Base-by-base conservation (phyloP, 2,329 filamentous ascomycete species). In the Xylaria sp. region DNA sequence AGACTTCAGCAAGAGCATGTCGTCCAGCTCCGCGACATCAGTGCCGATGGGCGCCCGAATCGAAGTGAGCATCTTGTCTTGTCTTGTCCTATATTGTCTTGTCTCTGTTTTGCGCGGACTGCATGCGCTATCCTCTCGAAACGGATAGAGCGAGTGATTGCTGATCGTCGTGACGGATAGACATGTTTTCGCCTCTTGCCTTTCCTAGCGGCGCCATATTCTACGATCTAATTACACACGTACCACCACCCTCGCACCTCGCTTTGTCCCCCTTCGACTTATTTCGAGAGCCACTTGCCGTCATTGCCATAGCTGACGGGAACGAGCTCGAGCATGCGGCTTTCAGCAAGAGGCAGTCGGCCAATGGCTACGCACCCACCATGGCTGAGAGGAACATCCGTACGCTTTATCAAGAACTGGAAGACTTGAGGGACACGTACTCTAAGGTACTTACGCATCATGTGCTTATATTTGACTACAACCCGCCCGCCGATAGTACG, bases 101-200 rank as follows among this genome's bases (percentile, higher is more conserved):
- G 8, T 30, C 21, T 50, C 11, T 48, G 19, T 56, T 21, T 4
- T 36, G 11, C 34, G 34, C 11, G 3, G 6, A 11, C n/a, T n/a
- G 2, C 24, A 21, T 45, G 12, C 24, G 12, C 56, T 21, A 11
- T 50, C n/a, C 30, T 36, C 30, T 12, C 39, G 48, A 30, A 4
- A n/a, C 12, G 21, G 48, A 27, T 27, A 30, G 48, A 30, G 27
- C 2, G 19, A 9, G 21, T 30, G n/a, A 51, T 14, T 32, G 56
- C 73, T 78, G 61, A 76, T 64, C 24, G 0, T 27, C 39, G n/a
- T 61, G 19, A 53, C 64, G 71, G 62, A 69, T 79, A 97, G 94
- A 93, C 81, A 94, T 96, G 90, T 98, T 98, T 81, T 97, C 93
- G 67, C 95, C 95, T 48, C 84, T 96, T 75, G 93, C 92, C 14